Base-by-base conservation (phyloP, 2,329 filamentous ascomycete species). In the Trichothecium sympodiale region DNA sequence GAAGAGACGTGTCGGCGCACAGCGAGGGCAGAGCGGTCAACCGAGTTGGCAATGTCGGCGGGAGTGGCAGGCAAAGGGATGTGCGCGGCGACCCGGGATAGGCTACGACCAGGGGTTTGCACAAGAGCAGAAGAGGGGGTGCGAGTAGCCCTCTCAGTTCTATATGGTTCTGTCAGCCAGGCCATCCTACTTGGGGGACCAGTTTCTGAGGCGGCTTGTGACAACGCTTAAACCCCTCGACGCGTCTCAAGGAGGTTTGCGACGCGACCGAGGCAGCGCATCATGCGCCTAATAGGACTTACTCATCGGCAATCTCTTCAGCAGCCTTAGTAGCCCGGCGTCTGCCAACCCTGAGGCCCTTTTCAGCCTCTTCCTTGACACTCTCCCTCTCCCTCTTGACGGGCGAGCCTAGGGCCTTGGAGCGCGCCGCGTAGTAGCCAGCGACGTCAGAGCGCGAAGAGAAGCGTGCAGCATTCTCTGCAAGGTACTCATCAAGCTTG, bases 31-130 rank as follows among this genome's bases (percentile, higher is more conserved):
- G 74, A 77, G 50, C 72, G 77, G 60, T 91, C 87, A 53, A 93
- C 77, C 43, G 75, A 77, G 46, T 80, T 68, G 28, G 80, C 83
- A 26, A 94, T 78, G 41, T 82, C 77, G 29, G 83, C 79, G 5
- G 87, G 87, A 2, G 85, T 87, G 8, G 85, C 77, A 16, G 85
- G 85, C 35, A 93, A 67, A n/a, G 79, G 74, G 35, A 87, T 73
- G 49, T 74, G 77, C 39, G 64, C 53, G 41, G 65, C 56, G 40
- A 74, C 69, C 34, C 73, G 64, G 10, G 67, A 63, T 35, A 76
- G 55, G 31, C 65, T 65, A 47, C 70, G 71, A 17, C 58, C 62
- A 13, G 70, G 65, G 36, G 68, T 69, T 46, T 65, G 61, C 47
- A 64, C 50, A 41, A 70, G 48, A 45, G 71, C 60, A 35, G 62